phyloP scores from a whole-genome alignment of 345 rosid species.

The Melaleuca quinquenervia region DNA sequence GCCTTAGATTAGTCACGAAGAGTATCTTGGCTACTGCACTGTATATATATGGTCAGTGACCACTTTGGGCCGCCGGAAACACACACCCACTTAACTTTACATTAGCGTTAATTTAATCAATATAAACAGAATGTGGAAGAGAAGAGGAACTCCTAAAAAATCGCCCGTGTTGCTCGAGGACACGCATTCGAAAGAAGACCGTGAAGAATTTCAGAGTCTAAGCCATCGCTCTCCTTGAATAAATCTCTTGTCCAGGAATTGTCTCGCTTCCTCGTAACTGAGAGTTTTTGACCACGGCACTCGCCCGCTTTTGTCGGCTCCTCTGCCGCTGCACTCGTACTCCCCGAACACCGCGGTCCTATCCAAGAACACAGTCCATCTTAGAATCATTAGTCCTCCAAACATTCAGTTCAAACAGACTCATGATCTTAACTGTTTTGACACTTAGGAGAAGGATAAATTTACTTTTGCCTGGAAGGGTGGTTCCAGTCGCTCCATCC shows the following conservation, averaged over 20 bases:
- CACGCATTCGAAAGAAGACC: neutral
- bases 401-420: neutral
- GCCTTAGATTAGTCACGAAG: neutral
- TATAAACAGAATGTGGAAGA: neutral
- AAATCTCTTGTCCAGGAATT: conserved; percentile 44
- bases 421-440: neutral
- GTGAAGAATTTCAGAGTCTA: conserved; percentile 24
- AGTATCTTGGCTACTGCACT: neutral
- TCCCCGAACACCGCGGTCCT: conserved; percentile 79
- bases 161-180: neutral
- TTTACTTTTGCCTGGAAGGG: conserved; percentile 47
- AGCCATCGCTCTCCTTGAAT: conserved; percentile 76
- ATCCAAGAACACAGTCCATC: neutral
- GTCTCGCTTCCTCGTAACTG: conserved; percentile 36
- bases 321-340: conserved; percentile 67
- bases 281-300: conserved; percentile 66
- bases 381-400: neutral
- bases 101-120: neutral
- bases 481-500: conserved; percentile 90
- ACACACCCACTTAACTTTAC: neutral
- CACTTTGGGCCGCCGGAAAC: neutral
- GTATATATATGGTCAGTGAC: neutral
- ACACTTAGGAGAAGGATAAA: neutral
- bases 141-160: neutral
- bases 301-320: conserved; percentile 48